Conservation (phyloP, 306 rosid genomes). For the Cucurbita pepo region DNA sequence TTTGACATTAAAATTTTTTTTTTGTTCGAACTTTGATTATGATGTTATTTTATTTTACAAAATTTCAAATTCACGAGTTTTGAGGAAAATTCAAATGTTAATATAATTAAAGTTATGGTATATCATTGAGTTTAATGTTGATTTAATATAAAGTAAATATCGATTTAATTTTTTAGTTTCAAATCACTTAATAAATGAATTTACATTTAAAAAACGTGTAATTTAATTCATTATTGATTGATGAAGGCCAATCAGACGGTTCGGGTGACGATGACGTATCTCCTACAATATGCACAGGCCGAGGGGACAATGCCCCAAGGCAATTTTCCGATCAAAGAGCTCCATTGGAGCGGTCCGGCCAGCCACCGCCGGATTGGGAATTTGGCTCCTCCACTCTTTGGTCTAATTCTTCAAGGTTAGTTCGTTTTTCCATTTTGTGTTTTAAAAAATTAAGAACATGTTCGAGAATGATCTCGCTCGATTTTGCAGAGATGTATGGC, state of each 20-base stretch:
- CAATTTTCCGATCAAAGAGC: conserved; percentile 45
- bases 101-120: no score
- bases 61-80: no score
- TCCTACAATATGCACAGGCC: conserved; percentile 25
- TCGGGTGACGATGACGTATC: conserved; percentile 77
- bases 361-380: conserved; percentile 33
- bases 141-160: no score
- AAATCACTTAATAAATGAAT: no score
- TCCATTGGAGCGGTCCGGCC: conserved; percentile 24
- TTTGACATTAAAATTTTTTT: no score
- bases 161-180: no score
- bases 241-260: conserved; percentile 69
- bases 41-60: no score
- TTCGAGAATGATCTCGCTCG: neutral
- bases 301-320: conserved; percentile 9
- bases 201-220: neutral
- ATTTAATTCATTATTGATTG: neutral
- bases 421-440: neutral
- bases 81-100: no score
- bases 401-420: conserved; percentile 85
- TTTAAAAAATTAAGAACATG: no score
- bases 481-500: conserved; percentile 43
- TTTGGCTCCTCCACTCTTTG: conserved; percentile 39
- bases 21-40: no score
- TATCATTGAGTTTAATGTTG: no score